Base-by-base conservation (phyloP, 2,329 filamentous ascomycete genomes). In the Geosmithia morbida region DNA sequence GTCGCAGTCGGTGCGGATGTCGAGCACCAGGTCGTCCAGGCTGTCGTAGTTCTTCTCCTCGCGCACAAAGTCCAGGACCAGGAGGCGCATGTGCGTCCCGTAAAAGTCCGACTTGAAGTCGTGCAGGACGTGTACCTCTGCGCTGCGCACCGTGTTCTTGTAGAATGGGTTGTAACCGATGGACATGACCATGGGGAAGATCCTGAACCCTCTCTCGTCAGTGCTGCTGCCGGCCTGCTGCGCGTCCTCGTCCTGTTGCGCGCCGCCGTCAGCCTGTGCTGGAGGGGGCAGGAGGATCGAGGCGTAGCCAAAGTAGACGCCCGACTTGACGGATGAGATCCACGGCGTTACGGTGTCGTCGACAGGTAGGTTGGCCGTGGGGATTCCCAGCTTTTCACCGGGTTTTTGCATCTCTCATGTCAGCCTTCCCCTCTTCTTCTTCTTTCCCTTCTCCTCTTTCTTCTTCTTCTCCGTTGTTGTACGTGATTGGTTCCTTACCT, bases 141-240 rank as follows among this genome's bases (percentile, higher is more conserved):
- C 88, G 52, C 79, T 87, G 51, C 87, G 81, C 44, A 86, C 79
- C 4, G 75, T 81, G 72, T 98, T 97, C 62, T 89, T 88, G 75
- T 95, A 98, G 67, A 89, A 97, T 0, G 92, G 92, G 66, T 97
- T 98, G 75, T 89, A 97, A 43, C 92, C 92, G 54, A 96, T 90
- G 51, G 81, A 87, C 82, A 96, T 85, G 54, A 94, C 88, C 75
- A 94, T 92, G 1, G 87, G 87, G 64, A 83, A 87, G 48, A 92
- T 70, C 49, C 54, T 48, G 53, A 63, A 61, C 11, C 7, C 19
- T 7, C 41, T 18, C 16, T 20, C 14, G 3, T 16, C 33, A 13
- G 33, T 16, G 11, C 14, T 37, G 19, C 8, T n/a, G 43, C 10
- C 16, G 13, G 5, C 43, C 7, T 3, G 11, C 17, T 16, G 20